These are phyloP conservation scores for Bidens hawaiensis DNA, from an alignment of 140 eudicot genomes.

Conservation along the genomic window DNA sequence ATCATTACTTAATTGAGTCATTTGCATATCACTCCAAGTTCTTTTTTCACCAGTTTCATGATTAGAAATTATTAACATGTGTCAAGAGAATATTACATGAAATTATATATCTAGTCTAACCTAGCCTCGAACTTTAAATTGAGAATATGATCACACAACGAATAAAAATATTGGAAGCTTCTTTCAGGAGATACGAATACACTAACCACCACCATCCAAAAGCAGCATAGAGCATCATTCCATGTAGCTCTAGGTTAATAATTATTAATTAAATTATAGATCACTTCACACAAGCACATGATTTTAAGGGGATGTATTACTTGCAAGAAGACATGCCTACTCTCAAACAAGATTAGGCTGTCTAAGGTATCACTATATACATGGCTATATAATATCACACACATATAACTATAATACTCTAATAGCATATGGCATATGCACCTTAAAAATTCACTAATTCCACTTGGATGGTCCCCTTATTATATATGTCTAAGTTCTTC, in stretches of 20 bases:
- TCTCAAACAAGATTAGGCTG: constrained; percentile 19
- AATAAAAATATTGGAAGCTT: constrained; percentile 17
- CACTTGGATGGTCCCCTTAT: constrained; percentile 28
- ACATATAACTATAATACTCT: neutral
- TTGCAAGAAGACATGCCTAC: constrained; percentile 23
- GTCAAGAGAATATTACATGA: neutral
- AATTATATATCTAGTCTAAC: neutral
- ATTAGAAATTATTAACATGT: neutral
- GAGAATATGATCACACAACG: constrained; percentile 12
- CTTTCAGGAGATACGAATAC: constrained; percentile 13
- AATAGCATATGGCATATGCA: constrained; percentile 19
- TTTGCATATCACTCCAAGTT: neutral
- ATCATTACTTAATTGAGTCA: neutral
- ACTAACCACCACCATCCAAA: constrained; percentile 7
- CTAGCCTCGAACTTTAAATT: neutral
- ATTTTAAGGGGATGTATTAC: neutral
- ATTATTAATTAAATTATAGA: neutral
- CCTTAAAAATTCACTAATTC: constrained; percentile 19
- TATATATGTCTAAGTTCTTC: constrained; percentile 21
- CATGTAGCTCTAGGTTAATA: constrained; percentile 4
- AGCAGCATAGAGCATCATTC: constrained; percentile 12
- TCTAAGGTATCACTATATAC: constrained; percentile 14
- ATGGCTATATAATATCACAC: neutral
- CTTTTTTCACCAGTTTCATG: neutral
- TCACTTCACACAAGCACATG: constrained; percentile 12